A percentile compares a stretch with the other conserved stretches of the same genome.
phyloP scores from a whole-genome alignment of 2,329 filamentous ascomycete species.

The Neofusicoccum laricinum region DNA sequence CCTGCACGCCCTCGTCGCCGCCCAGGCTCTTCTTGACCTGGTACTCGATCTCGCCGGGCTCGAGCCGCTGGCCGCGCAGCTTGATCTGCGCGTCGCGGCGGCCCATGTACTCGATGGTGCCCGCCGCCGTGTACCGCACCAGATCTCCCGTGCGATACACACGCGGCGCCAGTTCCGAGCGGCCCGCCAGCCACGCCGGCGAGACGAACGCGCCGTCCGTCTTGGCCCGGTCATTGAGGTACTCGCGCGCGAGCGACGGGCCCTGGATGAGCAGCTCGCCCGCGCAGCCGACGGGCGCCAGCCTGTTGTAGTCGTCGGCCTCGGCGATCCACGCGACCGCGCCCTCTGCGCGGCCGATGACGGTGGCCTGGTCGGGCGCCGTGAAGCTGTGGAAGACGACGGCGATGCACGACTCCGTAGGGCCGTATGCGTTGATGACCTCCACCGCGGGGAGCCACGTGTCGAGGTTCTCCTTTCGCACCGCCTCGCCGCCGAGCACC shows the following conservation, averaged over 20 bases:
- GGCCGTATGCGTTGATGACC: slow-evolving; percentile 39
- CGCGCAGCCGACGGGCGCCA: slow-evolving; percentile 29
- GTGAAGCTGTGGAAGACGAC: not conserved
- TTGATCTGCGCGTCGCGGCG: slow-evolving; percentile 36
- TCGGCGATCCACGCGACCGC: slow-evolving; percentile 30
- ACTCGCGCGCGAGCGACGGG: slow-evolving; percentile 44
- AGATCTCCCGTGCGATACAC: slow-evolving; percentile 36
- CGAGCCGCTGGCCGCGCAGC: slow-evolving; percentile 45
- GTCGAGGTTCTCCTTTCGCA: slow-evolving; percentile 20
- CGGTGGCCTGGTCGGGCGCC: not conserved
- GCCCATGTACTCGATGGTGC: slow-evolving; percentile 34
- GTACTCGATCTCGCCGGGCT: slow-evolving; percentile 47
- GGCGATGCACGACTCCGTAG: not conserved
- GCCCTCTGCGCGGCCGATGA: not conserved
- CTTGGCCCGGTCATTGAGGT: slow-evolving; percentile 22
- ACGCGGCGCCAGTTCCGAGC: slow-evolving; percentile 20
- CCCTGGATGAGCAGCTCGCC: slow-evolving; percentile 60
- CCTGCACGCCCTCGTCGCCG: not conserved
- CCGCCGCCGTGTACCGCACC: slow-evolving; percentile 31
- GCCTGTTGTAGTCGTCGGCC: slow-evolving; percentile 28
- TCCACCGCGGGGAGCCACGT: slow-evolving; percentile 28
- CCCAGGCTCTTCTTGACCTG: slow-evolving; percentile 29
- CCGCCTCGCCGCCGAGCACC: slow-evolving; percentile 31
- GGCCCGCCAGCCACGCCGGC: slow-evolving; percentile 24
- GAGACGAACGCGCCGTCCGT: slow-evolving; percentile 29